Conservation (phyloP, 768 basidiomycete species). For the Tephrocybe sp. region DNA sequence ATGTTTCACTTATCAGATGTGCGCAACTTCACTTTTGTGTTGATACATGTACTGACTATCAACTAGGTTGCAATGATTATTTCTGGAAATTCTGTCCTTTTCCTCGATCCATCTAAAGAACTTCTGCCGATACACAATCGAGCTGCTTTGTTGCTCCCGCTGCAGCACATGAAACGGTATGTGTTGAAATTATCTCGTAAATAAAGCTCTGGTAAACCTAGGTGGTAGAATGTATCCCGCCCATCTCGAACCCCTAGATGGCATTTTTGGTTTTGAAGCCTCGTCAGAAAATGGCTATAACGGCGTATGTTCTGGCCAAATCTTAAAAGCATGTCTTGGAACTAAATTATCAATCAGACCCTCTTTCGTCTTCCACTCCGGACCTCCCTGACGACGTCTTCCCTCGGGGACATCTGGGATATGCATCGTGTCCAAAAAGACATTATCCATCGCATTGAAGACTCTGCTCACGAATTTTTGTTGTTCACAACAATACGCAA, state of each 20-base stretch:
- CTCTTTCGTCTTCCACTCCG: slow-evolving; percentile 48
- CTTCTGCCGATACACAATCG: slow-evolving; percentile 36
- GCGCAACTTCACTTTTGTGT: slow-evolving; percentile 3
- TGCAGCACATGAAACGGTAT: slow-evolving; percentile 36
- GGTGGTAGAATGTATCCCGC: slow-evolving; percentile 37
- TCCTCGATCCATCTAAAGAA: slow-evolving; percentile 46
- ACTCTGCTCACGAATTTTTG: slow-evolving; percentile 34
- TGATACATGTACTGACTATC: not conserved
- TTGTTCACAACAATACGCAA: slow-evolving; percentile 38
- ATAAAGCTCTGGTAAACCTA: not conserved
- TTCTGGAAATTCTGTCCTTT: slow-evolving; percentile 31
- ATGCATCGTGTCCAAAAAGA: slow-evolving; percentile 19
- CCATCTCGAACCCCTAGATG: slow-evolving; percentile 39
- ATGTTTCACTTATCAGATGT: slow-evolving; percentile 58
- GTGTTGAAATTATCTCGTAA: not conserved
- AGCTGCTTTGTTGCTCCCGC: slow-evolving; percentile 27
- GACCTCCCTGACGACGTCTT: slow-evolving; percentile 21
- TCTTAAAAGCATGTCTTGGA: not conserved
- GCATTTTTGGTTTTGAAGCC: slow-evolving; percentile 40
- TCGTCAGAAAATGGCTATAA: slow-evolving; percentile 27
- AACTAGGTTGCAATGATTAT: slow-evolving; percentile 32
- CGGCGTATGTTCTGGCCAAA: slow-evolving; percentile 34
- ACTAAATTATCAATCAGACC: slow-evolving; percentile 30
- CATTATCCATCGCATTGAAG: slow-evolving; percentile 31
- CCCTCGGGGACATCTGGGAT: slow-evolving; percentile 25